Conservation (phyloP, 805 yeast species). For the Kazachstania kunashirensis region DNA sequence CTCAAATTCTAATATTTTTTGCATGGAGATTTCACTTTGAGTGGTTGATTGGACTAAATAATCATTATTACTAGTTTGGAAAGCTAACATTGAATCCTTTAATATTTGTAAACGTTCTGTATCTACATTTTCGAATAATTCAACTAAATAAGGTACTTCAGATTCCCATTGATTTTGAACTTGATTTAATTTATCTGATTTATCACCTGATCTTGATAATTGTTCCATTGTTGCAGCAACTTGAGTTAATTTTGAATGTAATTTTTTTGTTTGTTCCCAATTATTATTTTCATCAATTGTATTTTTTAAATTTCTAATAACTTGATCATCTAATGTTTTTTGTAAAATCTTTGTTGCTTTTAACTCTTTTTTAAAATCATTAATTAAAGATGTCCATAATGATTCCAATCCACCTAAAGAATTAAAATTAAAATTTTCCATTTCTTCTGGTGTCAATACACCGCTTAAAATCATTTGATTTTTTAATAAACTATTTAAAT, state of each 20-base stretch:
- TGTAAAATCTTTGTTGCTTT: conserved; percentile 41
- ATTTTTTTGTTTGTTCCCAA: conserved; percentile 44
- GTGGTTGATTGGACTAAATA: conserved; percentile 36
- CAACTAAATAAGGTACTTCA: conserved; percentile 68
- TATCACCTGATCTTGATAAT: conserved; percentile 30
- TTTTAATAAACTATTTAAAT: conserved; percentile 29
- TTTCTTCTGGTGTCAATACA: conserved; percentile 36
- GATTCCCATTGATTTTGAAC: conserved; percentile 61
- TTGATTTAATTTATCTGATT: conserved; percentile 33
- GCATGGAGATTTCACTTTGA: conserved; percentile 54
- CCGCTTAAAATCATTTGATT: conserved; percentile 30
- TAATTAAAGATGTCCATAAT: conserved; percentile 37
- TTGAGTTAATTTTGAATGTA: conserved; percentile 36
- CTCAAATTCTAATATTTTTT: conserved; percentile 53
- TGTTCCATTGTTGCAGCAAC: conserved; percentile 36
- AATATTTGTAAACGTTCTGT: conserved; percentile 48
- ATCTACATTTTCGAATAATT: conserved; percentile 66
- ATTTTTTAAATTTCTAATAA: conserved; percentile 44
- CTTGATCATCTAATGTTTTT: conserved; percentile 41
- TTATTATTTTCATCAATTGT: conserved; percentile 44
- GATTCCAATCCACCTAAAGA: conserved; percentile 38
- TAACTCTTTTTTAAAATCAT: conserved; percentile 37
- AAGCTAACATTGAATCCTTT: conserved; percentile 57
- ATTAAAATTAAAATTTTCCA: conserved; percentile 40
- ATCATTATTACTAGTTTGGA: conserved; percentile 52